Evolutionary conservation across 2,329 filamentous ascomycete genomes (phyloP).

Genomic region (Rasamsonia emersonii): DNA sequence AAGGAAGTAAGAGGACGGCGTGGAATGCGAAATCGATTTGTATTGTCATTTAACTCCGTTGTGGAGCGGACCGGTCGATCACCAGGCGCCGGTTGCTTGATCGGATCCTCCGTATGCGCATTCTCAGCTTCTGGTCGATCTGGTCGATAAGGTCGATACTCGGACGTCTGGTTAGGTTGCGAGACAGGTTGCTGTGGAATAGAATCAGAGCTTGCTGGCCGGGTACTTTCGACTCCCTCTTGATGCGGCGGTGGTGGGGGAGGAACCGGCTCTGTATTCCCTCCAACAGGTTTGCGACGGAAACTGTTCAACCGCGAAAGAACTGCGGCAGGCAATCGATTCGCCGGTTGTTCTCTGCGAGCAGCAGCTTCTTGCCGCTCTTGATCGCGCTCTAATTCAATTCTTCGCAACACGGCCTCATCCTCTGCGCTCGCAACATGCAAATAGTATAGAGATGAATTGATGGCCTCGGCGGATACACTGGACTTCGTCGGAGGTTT

Average conservation of each 20-base stretch:
- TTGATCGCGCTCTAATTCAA: conserved; percentile 29
- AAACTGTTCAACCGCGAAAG: conserved; percentile 29
- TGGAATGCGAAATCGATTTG: conserved; percentile 4
- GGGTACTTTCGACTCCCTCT: conserved; percentile 5
- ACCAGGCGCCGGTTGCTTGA: no score
- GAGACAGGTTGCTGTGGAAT: background rate
- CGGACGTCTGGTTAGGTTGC: no score
- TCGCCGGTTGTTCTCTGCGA: conserved; percentile 1
- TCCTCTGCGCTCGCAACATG: conserved; percentile 64
- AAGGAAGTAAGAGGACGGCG: conserved; percentile 22
- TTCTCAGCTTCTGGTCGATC: no score
- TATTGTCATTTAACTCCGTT: background rate
- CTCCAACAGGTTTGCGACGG: conserved; percentile 30
- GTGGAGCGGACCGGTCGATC: no score
- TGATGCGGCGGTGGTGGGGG: conserved; percentile 15
- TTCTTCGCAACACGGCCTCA: conserved; percentile 27
- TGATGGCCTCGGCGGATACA: conserved; percentile 78
- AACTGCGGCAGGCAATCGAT: conserved; percentile 14
- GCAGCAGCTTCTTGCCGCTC: conserved; percentile 13
- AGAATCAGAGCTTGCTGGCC: background rate
- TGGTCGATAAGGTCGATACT: no score
- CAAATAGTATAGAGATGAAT: conserved; percentile 82
- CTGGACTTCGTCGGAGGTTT: conserved; percentile 77
- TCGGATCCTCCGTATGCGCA: no score
- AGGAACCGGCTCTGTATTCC: conserved; percentile 5